A percentile compares a stretch with the other conserved stretches of the same genome.
These are phyloP conservation scores for Stagonosporopsis tanaceti DNA, from an alignment of 2,329 filamentous ascomycete species.

Conservation along the genomic window DNA sequence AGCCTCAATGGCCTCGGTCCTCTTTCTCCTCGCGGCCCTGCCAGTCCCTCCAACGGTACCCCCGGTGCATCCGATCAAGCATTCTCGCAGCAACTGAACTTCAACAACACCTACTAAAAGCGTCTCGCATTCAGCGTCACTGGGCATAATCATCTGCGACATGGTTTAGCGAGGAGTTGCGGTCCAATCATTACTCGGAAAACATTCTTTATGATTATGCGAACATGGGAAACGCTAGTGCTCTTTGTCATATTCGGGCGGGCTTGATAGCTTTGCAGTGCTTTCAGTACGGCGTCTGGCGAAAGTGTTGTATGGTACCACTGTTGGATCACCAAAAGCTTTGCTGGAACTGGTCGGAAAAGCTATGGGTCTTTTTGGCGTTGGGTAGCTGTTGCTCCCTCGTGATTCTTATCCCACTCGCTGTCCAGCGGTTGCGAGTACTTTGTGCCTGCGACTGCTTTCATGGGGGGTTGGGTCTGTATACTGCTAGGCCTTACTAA, in stretches of 20 bases:
- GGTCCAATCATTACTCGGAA: constrained; percentile 22
- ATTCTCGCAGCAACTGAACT: constrained; percentile 44
- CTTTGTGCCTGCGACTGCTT: constrained; percentile 1
- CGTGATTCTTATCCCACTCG: constrained; percentile 1
- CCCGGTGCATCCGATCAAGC: constrained; percentile 44
- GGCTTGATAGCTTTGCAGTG: constrained; percentile 35
- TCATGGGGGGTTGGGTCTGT: not conserved
- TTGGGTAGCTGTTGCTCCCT: constrained; percentile 5
- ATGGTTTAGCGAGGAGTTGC: constrained; percentile 24
- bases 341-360: constrained; percentile 14
- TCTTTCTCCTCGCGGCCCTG: constrained; percentile 19
- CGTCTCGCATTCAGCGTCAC: constrained; percentile 21
- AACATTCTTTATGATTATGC: constrained; percentile 20
- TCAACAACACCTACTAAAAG: constrained; percentile 22
- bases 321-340: constrained; percentile 17
- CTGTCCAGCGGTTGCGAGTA: constrained; percentile 1
- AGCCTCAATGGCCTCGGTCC: constrained; percentile 19
- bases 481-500: constrained; percentile 4
- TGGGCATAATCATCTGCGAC: constrained; percentile 23
- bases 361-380: constrained; percentile 4
- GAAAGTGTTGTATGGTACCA: constrained; percentile 26
- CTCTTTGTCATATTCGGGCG: constrained; percentile 15
- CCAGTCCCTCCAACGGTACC: constrained; percentile 38
- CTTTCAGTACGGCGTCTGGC: constrained; percentile 45
- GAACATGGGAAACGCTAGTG: constrained; percentile 16